A percentile compares a stretch with the other conserved stretches of the same genome.
phyloP scores from a whole-genome alignment of 2,329 filamentous ascomycete genomes.

The Triangularia setosa region DNA sequence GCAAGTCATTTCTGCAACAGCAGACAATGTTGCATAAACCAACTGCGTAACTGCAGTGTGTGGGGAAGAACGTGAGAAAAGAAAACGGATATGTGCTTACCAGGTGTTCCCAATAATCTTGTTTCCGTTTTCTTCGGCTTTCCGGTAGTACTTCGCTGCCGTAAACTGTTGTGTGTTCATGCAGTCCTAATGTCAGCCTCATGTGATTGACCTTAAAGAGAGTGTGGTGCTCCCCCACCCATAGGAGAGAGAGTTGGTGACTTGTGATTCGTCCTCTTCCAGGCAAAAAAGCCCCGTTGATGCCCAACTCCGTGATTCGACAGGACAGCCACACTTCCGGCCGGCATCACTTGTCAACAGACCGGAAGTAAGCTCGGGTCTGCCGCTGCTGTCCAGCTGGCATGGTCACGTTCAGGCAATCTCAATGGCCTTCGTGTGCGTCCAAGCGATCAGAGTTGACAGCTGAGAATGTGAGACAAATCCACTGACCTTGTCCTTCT shows the following conservation, averaged over 20 bases:
- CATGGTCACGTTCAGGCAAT: neutral
- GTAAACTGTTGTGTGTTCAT: conserved; percentile 53
- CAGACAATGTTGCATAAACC: neutral
- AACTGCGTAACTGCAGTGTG: conserved; percentile 6
- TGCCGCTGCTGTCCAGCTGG: conserved; percentile 2
- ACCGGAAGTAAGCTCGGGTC: neutral
- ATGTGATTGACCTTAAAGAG: conserved; percentile 34
- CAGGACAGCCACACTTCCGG: neutral
- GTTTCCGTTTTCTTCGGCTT: conserved; percentile 82
- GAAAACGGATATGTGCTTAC: conserved; percentile 52
- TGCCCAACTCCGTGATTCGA: conserved; percentile 34
- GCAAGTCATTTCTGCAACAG: conserved; percentile 1
- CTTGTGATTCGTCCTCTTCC: conserved; percentile 30
- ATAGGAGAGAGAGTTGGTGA: conserved; percentile 4
- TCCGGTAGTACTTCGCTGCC: conserved; percentile 85
- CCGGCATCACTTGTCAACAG: conserved; percentile 3
- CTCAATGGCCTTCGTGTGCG: conserved; percentile 2
- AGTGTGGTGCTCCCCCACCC: neutral
- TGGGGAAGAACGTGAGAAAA: conserved; percentile 6
- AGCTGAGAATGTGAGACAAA: conserved; percentile 3
- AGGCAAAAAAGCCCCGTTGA: conserved; percentile 33
- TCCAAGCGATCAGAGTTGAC: neutral
- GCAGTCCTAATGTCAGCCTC: conserved; percentile 42
- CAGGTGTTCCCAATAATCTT: conserved; percentile 93
- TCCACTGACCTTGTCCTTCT: conserved; percentile 91